Percentiles rank a stretch among this genome's conserved stretches.
Evolutionary conservation across 2,329 filamentous ascomycete genomes (phyloP).

Genomic region (Xylaria hypoxylon): DNA sequence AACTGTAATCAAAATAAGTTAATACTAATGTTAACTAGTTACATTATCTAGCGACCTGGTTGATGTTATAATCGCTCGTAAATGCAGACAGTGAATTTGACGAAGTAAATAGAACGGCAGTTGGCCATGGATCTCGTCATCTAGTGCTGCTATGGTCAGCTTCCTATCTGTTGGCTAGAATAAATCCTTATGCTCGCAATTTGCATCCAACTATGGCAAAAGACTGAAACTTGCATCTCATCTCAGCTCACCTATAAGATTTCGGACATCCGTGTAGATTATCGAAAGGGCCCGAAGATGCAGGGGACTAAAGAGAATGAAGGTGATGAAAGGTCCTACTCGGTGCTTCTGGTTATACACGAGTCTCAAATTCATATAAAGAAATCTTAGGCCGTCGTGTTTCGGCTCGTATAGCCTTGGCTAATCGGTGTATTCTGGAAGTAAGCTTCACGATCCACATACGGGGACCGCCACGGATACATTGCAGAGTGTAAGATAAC

Average conservation of each 20-base stretch:
- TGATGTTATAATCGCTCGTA: background rate
- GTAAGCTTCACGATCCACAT: too few relatives aligned
- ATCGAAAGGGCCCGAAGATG: background rate
- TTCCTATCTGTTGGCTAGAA: background rate
- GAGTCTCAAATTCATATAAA: too few relatives aligned
- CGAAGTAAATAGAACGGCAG: background rate
- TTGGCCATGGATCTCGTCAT: background rate
- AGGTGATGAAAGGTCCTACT: too few relatives aligned
- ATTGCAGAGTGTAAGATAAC: too few relatives aligned
- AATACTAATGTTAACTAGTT: background rate
- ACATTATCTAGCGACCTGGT: background rate
- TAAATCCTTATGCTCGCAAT: background rate
- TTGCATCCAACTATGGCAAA: background rate
- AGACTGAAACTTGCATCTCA: background rate
- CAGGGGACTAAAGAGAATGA: too few relatives aligned
- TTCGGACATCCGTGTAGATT: background rate
- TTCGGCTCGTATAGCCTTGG: too few relatives aligned
- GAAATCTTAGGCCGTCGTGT: too few relatives aligned
- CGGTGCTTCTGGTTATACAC: too few relatives aligned
- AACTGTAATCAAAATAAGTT: too few relatives aligned
- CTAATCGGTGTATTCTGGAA: too few relatives aligned
- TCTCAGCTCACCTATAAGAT: background rate
- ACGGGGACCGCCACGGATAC: too few relatives aligned
- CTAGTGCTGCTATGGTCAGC: background rate
- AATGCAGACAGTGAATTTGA: background rate